Conservation (phyloP, 129 eudicot species). For the Ambrosia trifida region DNA sequence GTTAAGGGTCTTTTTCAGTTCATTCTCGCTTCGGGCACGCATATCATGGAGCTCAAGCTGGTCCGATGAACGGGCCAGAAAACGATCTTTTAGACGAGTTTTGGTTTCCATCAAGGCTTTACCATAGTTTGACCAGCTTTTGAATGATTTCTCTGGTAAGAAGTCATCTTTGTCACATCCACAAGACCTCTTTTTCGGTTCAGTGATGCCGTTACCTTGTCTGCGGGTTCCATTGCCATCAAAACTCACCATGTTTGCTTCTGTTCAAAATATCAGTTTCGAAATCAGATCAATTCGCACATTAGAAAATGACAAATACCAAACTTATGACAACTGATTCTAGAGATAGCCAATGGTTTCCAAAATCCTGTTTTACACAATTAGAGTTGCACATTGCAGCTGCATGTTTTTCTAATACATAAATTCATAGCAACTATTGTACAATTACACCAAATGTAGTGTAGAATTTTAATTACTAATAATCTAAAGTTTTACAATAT, state of each 20-base stretch:
- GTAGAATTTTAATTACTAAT: too few species aligned
- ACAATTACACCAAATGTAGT: too few species aligned
- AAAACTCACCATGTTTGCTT: slow-evolving; percentile 27
- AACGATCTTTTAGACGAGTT: slow-evolving; percentile 55
- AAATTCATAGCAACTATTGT: too few species aligned
- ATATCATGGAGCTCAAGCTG: slow-evolving; percentile 53
- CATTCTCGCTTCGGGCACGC: slow-evolving; percentile 51
- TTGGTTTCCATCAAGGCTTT: slow-evolving; percentile 50
- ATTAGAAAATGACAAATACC: background rate
- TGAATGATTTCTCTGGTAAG: slow-evolving; percentile 75
- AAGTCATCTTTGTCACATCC: slow-evolving; percentile 61
- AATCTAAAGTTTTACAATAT: too few species aligned
- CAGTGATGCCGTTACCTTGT: slow-evolving; percentile 29
- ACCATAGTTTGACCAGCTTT: slow-evolving; percentile 63
- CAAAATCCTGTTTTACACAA: background rate
- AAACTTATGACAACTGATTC: background rate
- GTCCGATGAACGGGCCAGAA: slow-evolving; percentile 58
- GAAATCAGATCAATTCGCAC: background rate
- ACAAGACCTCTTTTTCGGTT: slow-evolving; percentile 39
- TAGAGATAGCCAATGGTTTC: too few species aligned
- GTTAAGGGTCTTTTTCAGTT: slow-evolving; percentile 56
- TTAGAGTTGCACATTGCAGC: background rate
- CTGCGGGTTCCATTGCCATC: slow-evolving; percentile 21
- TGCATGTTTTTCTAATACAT: background rate
- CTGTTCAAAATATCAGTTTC: slow-evolving; percentile 27